Conservation (phyloP, 2,329 filamentous ascomycete species). For the Pseudogymnoascus sp. region DNA sequence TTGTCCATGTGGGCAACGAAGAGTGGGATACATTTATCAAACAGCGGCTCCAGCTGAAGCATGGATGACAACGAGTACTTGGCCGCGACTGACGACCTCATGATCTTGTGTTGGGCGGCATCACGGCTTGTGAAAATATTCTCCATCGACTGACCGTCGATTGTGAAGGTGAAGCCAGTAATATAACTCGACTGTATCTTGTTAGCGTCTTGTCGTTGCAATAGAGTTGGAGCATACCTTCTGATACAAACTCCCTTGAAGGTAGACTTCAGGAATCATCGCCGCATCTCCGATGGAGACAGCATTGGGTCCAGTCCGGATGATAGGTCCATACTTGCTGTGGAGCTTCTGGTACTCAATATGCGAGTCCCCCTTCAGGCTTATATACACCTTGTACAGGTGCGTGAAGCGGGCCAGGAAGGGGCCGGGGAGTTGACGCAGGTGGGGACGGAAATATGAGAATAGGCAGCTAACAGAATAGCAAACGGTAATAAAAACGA, state of each 20-base stretch:
- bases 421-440: slow-evolving; percentile 21
- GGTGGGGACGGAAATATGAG: background rate
- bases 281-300: slow-evolving; percentile 7
- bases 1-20: slow-evolving; percentile 7
- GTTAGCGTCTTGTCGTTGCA: background rate
- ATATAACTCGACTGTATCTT: background rate
- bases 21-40: slow-evolving; percentile 9
- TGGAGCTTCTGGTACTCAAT: background rate
- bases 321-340: slow-evolving; percentile 13
- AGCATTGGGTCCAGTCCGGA: slow-evolving; percentile 14
- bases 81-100: background rate
- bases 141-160: background rate
- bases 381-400: background rate
- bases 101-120: background rate
- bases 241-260: background rate
- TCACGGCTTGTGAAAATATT: background rate
- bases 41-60: background rate
- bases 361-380: background rate
- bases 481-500: background rate
- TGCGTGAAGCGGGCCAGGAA: slow-evolving; percentile 20
- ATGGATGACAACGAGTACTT: background rate
- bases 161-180: background rate
- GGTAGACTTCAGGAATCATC: slow-evolving; percentile 13
- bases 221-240: slow-evolving; percentile 1
- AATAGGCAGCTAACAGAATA: background rate